These are phyloP conservation scores for Trypanosoma platydactyli DNA, from an alignment of 208 protist genomes.

Conservation along the genomic window DNA sequence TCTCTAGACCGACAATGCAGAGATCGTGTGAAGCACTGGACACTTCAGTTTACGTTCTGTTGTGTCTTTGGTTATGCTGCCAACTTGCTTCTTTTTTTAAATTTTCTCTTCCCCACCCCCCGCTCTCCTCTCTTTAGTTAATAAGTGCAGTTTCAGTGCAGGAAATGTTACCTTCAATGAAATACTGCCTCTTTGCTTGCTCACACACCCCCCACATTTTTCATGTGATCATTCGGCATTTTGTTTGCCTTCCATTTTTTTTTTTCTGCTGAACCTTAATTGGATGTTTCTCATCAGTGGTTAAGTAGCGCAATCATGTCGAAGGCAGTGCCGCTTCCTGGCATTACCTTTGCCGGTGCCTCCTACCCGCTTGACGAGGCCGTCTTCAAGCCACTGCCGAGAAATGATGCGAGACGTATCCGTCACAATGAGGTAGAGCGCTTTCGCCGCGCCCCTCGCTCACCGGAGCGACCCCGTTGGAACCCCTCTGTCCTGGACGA, in stretches of 20 bases:
- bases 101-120: too few species aligned
- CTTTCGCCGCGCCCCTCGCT: constrained; percentile 33
- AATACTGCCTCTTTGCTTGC: not conserved
- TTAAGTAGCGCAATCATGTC: not conserved
- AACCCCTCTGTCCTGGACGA: constrained; percentile 67
- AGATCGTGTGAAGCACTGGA: not conserved
- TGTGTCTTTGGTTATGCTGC: too few species aligned
- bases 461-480: constrained; percentile 46
- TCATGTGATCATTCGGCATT: not conserved
- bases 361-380: constrained; percentile 39
- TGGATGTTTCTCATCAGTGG: not conserved
- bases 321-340: constrained; percentile 5
- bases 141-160: not conserved
- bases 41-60: too few species aligned
- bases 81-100: too few species aligned
- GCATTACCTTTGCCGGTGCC: constrained; percentile 16
- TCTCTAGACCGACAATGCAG: not conserved
- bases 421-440: constrained; percentile 50
- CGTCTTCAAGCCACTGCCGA: constrained; percentile 53
- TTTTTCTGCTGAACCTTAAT: not conserved
- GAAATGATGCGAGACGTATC: constrained; percentile 13
- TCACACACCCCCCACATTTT: not conserved
- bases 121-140: too few species aligned
- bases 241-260: constrained; percentile 2
- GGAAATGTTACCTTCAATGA: not conserved